Conservation (phyloP, 2,329 filamentous ascomycete genomes). For the Aspergillus neoniger region DNA sequence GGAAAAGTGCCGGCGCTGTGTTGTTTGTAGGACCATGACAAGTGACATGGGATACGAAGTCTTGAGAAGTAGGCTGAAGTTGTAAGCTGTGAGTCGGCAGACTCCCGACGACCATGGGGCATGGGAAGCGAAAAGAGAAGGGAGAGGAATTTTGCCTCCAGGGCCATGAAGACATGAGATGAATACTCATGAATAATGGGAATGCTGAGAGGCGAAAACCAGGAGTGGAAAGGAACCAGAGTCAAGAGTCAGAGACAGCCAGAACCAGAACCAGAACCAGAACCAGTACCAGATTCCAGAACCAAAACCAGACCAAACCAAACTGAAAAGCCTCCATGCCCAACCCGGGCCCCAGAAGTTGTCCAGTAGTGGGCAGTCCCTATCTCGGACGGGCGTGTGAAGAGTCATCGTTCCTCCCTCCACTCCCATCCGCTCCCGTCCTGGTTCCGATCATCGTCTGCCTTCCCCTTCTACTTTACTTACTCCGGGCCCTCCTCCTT, state of each 20-base stretch:
- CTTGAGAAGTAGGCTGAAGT: not conserved
- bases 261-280: not conserved
- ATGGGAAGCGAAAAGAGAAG: not conserved
- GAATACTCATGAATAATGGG: not conserved
- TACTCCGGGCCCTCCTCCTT: slow-evolving; percentile 7
- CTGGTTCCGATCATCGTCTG: slow-evolving; percentile 11
- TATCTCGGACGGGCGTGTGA: slow-evolving; percentile 17
- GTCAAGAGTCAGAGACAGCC: not conserved
- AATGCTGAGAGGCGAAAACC: not conserved
- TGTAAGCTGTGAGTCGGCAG: not conserved
- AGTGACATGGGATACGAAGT: no score
- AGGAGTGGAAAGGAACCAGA: not conserved
- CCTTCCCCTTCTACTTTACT: slow-evolving; percentile 9
- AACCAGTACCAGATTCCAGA: not conserved
- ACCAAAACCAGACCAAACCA: not conserved
- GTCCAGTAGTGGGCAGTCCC: slow-evolving; percentile 1
- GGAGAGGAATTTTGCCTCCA: not conserved
- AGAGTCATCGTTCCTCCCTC: slow-evolving; percentile 20
- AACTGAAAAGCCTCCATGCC: slow-evolving; percentile 8
- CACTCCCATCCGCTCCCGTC: slow-evolving; percentile 19
- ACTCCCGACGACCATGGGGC: not conserved
- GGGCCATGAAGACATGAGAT: not conserved
- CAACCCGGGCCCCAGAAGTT: slow-evolving; percentile 16
- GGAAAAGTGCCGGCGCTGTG: not conserved
- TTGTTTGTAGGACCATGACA: no score